phyloP scores from a whole-genome alignment of 2,329 filamentous ascomycete species.

The Bimuria novae-zelandiae region DNA sequence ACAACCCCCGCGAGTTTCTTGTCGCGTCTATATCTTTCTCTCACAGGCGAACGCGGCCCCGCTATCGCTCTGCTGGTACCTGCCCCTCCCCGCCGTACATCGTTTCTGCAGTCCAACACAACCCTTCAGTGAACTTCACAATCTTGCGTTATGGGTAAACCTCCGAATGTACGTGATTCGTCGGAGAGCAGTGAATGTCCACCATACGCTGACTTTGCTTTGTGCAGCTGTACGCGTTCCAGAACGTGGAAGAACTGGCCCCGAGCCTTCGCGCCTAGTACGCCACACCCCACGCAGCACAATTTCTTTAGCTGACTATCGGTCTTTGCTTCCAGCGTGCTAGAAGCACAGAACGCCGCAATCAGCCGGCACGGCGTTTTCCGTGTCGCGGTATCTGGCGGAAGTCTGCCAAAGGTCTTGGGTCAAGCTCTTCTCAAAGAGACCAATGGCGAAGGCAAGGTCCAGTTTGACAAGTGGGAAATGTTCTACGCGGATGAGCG shows the following conservation, averaged over 20 bases:
- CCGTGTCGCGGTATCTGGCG: slow-evolving; percentile 91
- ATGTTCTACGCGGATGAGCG: slow-evolving; percentile 99
- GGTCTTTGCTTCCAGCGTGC: slow-evolving; percentile 52
- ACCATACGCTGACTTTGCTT: background rate
- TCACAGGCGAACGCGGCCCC: background rate
- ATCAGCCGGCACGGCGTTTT: slow-evolving; percentile 81
- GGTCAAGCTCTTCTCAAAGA: slow-evolving; percentile 77
- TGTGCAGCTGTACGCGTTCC: slow-evolving; percentile 73
- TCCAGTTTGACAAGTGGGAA: slow-evolving; percentile 88
- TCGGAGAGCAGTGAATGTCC: background rate
- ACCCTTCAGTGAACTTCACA: background rate
- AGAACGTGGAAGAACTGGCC: slow-evolving; percentile 70
- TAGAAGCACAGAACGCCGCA: slow-evolving; percentile 79
- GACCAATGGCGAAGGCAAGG: slow-evolving; percentile 60
- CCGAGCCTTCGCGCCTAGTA: slow-evolving; percentile 74
- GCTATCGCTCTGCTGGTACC: background rate
- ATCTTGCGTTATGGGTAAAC: slow-evolving; percentile 43
- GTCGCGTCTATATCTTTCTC: background rate
- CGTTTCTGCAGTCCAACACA: slow-evolving; percentile 10
- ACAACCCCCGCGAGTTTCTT: background rate
- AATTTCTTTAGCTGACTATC: background rate
- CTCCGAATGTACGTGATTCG: slow-evolving; percentile 46
- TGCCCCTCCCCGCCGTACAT: slow-evolving; percentile 3
- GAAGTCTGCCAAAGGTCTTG: slow-evolving; percentile 86
- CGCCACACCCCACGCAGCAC: background rate